Evolutionary conservation across 305 asterid genomes (phyloP).

Genomic region (Euphrasia arctica): DNA sequence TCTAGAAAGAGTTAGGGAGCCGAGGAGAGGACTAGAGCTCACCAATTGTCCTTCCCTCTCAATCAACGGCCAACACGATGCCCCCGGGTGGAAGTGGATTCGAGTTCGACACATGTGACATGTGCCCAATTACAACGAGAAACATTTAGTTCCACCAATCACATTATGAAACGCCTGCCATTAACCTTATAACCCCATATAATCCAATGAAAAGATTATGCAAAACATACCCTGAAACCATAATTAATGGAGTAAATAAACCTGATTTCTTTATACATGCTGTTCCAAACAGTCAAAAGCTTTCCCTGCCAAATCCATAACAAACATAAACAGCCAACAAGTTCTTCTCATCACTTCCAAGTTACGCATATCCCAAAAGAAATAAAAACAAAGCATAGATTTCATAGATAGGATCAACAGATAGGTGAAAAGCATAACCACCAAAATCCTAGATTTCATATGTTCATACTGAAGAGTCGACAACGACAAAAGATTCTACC

Average conservation of each 20-base stretch:
- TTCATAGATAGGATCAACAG: not conserved
- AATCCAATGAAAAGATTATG: not conserved
- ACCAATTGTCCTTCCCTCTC: no score
- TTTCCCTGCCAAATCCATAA: conserved; percentile 26
- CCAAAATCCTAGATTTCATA: conserved; percentile 24
- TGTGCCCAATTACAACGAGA: no score
- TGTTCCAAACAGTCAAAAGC: conserved; percentile 14
- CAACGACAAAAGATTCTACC: conserved; percentile 15
- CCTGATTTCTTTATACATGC: conserved; percentile 18
- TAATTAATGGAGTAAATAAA: not conserved
- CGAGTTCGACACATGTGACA: no score
- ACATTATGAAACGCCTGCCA: not conserved
- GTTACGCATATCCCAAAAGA: not conserved
- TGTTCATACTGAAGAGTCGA: conserved; percentile 20
- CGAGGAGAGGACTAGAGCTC: no score
- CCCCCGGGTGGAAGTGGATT: no score
- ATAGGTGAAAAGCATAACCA: conserved; percentile 22
- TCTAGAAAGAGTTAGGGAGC: no score
- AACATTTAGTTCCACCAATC: not conserved
- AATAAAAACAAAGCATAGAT: conserved; percentile 22
- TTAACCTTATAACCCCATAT: no score
- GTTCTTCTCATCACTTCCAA: conserved; percentile 14
- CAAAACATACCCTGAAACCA: not conserved
- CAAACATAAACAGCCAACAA: conserved; percentile 11
- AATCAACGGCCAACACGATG: no score